Percentiles rank a stretch among this genome's conserved stretches.
Conservation (phyloP, 768 basidiomycete species). For the Rhizopogon vinicolor region DNA sequence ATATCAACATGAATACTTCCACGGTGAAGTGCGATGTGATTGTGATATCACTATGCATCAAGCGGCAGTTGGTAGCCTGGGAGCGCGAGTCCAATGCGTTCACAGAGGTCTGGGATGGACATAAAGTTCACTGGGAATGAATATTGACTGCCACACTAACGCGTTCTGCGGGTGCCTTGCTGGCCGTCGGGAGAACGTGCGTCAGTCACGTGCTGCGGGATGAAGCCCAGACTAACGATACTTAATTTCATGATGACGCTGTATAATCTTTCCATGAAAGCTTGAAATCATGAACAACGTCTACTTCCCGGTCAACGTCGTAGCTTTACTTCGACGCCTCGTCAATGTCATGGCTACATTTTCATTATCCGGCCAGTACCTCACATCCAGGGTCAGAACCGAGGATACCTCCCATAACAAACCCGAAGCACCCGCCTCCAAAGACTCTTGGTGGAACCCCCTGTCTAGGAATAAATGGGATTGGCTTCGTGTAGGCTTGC, state of each 20-base stretch:
- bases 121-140: no score
- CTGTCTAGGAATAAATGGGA: not conserved
- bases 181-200: no score
- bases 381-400: conserved; percentile 26
- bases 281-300: conserved; percentile 34
- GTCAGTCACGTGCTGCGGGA: no score
- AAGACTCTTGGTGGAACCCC: not conserved
- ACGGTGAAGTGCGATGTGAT: not conserved
- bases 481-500: not conserved
- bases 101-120: no score
- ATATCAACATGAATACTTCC: not conserved
- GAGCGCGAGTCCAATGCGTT: no score
- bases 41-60: no score
- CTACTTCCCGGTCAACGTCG: conserved; percentile 55
- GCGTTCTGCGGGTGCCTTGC: no score
- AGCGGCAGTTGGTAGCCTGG: no score
- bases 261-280: not conserved
- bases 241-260: no score
- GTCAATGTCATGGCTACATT: conserved; percentile 64
- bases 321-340: conserved; percentile 57
- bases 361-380: conserved; percentile 66
- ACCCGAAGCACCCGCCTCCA: not conserved
- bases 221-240: no score
- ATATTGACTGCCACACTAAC: no score
- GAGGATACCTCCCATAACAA: not conserved